Base-by-base conservation (phyloP, 768 basidiomycete species). In the Rickenella mellea region DNA sequence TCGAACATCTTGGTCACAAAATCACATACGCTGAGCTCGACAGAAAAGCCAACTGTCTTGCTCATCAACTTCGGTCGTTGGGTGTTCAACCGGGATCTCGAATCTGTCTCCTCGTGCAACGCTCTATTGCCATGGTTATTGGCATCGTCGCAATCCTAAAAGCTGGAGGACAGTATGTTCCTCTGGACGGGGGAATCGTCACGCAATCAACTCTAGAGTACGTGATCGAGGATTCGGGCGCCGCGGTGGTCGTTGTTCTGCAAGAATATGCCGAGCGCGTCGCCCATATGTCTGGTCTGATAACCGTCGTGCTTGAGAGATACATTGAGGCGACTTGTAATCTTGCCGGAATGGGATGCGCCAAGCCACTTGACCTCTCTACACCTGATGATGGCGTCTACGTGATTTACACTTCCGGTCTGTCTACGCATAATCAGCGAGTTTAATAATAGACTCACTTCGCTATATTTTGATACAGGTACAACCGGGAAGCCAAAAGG, bases 331-430 rank as follows among this genome's bases (percentile, higher is more conserved):
- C 12, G 15, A 33, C 36, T 15, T 21, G 44, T 28, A 27, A 20
- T 8, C n/a, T 22, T 7, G 42, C 38, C n/a, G 42, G 39, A 17
- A n/a, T n/a, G n/a, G 24, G 24, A 8, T 41, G 36, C 21, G 40
- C 53, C 14, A 68, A 65, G 38, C 66, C 62, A 4, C 50, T 60
- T 30, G 69, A 73, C 48, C 40, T 56, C 39, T 63, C 64, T 17
- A 57, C 56, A 11, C 50, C 65, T 15, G 58, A 56, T 6, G 69
- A 76, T 47, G 67, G 70, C 24, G 69, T 66, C 8, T 78, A 78
- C 56, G 69, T 77, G 28, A 78, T 80, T 31, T 80, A 77, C 55
- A 80, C 77, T 9, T 74, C 73, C 31, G 76, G 76, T 73, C 54
- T 40, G 65, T 53, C 32, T 30, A 45, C 41, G 49, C 21, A 47